These are phyloP conservation scores for Neoboletus subvelutipes DNA, from an alignment of 768 basidiomycete species.

Conservation along the genomic window DNA sequence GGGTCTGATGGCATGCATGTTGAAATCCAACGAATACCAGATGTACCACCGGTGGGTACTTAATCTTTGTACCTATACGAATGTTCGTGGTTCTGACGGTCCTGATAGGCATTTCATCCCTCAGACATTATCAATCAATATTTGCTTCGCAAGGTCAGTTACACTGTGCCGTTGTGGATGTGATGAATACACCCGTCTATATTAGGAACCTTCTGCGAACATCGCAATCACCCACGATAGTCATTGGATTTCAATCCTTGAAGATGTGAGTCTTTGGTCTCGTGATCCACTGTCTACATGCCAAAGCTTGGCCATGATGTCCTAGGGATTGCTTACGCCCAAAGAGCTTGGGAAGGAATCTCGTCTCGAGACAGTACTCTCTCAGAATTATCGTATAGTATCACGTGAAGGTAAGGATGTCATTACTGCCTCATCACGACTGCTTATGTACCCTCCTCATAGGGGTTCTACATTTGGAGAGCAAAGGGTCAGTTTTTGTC, in stretches of 20 bases:
- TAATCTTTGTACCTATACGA: too few relatives aligned
- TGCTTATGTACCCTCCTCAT: neutral
- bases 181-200: neutral
- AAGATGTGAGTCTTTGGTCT: neutral
- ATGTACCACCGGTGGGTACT: neutral
- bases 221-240: constrained; percentile 9
- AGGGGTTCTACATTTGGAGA: constrained; percentile 6
- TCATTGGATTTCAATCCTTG: constrained; percentile 10
- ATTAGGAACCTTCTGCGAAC: constrained; percentile 4
- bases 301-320: neutral
- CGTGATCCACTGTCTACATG: neutral
- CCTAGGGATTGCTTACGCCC: neutral
- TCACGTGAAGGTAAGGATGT: neutral
- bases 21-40: neutral
- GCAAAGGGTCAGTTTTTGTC: neutral
- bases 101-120: constrained; percentile 2
- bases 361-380: neutral
- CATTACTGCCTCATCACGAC: neutral
- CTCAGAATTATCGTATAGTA: neutral
- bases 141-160: constrained; percentile 1
- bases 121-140: constrained; percentile 5
- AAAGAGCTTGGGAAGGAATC: neutral
- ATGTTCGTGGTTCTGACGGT: neutral
- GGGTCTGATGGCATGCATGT: neutral
- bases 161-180: neutral